Evolutionary conservation across 2,329 filamentous ascomycete genomes (phyloP), one percentile per base, ranked within the genome.

Genomic region (Mariannaea sp.): DNA sequence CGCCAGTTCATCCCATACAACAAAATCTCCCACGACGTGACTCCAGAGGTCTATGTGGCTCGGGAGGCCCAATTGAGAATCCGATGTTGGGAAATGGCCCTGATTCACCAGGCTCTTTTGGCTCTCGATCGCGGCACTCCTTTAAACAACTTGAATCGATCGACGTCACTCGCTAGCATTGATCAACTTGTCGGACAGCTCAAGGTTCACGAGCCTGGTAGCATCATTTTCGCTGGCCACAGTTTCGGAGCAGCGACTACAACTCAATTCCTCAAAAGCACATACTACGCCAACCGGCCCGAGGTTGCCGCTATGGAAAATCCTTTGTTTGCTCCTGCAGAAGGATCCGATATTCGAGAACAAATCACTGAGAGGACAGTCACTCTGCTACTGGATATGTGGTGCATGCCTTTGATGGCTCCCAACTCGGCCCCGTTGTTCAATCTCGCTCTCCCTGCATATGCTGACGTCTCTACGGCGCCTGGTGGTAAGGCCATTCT

Each of bases 231-330:
- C 68, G 83, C 82, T 0, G 91, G 91, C 4, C 91, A 96, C 70
- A 91, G 87, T 14, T 95, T 95, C 60, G 91, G 91, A 17, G 87
- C 86, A 1, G 82, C 89, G 1, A 90, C 88, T 1, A 77, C 84
- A 16, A 80, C 88, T 2, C 91, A 95, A 67, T 82, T 95, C 49
- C 74, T 93, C 43, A 96, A 96, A 74, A 88, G 83, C 45, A 84
- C 87, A 9, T 93, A 86, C 75, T 90, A 92, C 72, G 78, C 80
- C 10, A 74, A 73, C 32, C 64, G 72, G 2, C 72, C 80, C 0
- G 74, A 76, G 12, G 68, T 83, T 1, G 68, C 71, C 5, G 65
- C 69, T 24, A 80, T 82, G 57, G 74, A 77, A 44, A 75, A 75
- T 20, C 82, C 87, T 0, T 76, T 93, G 0, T 91, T 87, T 68